Evolutionary conservation across 2,329 filamentous ascomycete species (phyloP), one percentile per base, ranked within the genome.

Genomic region (Tolypocladium amazonense): DNA sequence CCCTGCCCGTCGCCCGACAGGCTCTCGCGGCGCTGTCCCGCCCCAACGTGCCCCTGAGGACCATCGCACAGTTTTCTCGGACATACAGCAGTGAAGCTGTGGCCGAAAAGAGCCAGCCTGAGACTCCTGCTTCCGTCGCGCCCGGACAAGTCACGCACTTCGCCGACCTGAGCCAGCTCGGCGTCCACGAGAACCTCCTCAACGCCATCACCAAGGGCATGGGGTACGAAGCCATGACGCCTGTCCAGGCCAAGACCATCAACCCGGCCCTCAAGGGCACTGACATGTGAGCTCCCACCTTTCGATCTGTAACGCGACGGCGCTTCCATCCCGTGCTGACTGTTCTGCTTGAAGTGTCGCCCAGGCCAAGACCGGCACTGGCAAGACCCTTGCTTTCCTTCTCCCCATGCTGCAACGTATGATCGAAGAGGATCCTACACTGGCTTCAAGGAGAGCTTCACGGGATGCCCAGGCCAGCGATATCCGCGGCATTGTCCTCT

Each of bases 291-390:
- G 88, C 76, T 59, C 18, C 15, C 14, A 45, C n/a, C 53, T 9
- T n/a, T n/a, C 30, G 15, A 55, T n/a, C 52, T 52, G 20, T 27
- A 38, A 27, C 25, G 14, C 33, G 35, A 14, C 20, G 27, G 15
- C 18, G 11, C 8, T 35, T 37, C 20, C 18, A 23, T 39, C 4
- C 25, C 23, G 6, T 45, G 41, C 43, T 59, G 38, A 62, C 63
- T 68, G 69, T n/a, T n/a, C 72, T 57, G 35, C 35, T 41, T 11
- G 62, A 68, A 90, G 88, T 67, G 81, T 97, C 65, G 94, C 93
- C 55, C 94, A 97, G 77, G 94, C 94, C 61, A 96, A 90, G 76
- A 99, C 94, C 11, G 94, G 94, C 71, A 97, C 94, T 4, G 94
- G 94, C 71, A 99, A 99, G 77, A 99, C 94, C 0, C 77, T 97